Percentiles rank a stretch among this genome's conserved stretches.
These are phyloP conservation scores for Babesia ovis DNA, from an alignment of 169 alveolate species.

Conservation along the genomic window DNA sequence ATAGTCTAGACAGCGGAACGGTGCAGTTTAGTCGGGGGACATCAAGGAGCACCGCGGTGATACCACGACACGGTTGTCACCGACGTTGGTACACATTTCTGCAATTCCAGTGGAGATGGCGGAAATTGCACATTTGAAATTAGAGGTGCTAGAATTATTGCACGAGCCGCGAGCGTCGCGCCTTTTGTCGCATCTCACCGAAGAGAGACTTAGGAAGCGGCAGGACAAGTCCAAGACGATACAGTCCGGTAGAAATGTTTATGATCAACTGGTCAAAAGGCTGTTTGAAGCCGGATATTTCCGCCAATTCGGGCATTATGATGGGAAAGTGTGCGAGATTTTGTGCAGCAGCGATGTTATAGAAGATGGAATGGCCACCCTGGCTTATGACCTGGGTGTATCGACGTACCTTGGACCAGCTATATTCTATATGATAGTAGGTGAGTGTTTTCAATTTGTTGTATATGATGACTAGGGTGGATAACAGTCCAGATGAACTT, in stretches of 20 bases:
- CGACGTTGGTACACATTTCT: constrained; percentile 6
- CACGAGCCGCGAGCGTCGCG: constrained; percentile 4
- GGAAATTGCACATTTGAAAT: not conserved
- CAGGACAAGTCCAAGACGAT: constrained; percentile 26
- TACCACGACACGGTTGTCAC: not conserved
- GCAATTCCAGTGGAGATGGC: not conserved
- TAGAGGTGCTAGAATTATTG: constrained; percentile 8
- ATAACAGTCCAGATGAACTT: constrained; percentile 1
- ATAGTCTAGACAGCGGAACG: not conserved
- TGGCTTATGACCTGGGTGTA: not conserved
- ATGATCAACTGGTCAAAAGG: not conserved
- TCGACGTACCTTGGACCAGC: constrained; percentile 11
- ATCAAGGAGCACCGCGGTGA: not conserved
- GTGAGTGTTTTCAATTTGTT: not conserved
- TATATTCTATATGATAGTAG: constrained; percentile 8
- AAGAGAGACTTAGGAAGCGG: constrained; percentile 11
- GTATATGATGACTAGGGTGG: constrained; percentile 4
- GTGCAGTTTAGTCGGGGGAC: not conserved
- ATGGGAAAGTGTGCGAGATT: constrained; percentile 1
- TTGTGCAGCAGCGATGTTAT: not conserved
- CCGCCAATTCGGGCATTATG: not conserved
- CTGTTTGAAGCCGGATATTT: constrained; percentile 23
- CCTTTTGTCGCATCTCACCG: constrained; percentile 17
- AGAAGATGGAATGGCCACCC: constrained; percentile 22
- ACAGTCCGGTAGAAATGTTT: not conserved